phyloP scores from a whole-genome alignment of 768 basidiomycete genomes.

The Kwoniella pini region DNA sequence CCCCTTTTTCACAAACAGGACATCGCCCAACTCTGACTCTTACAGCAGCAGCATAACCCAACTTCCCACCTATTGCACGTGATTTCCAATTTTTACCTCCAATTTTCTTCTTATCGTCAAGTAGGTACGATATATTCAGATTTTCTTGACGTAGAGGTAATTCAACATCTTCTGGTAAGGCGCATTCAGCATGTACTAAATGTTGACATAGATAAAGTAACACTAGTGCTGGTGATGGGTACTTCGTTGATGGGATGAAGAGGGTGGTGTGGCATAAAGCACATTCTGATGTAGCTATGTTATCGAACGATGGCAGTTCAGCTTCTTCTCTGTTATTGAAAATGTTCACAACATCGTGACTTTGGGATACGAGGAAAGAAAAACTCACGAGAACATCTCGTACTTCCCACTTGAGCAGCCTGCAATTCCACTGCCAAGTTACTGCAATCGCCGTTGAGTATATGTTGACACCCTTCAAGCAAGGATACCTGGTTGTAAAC shows the following conservation, averaged over 20 bases:
- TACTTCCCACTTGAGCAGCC: constrained; percentile 74
- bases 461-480: constrained; percentile 85
- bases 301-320: no score
- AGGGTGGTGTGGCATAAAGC: constrained; percentile 67
- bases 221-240: constrained; percentile 61
- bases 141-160: constrained; percentile 64
- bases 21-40: constrained; percentile 70
- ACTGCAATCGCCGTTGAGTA: constrained; percentile 78
- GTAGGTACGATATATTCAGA: constrained; percentile 57
- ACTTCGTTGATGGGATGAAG: constrained; percentile 56
- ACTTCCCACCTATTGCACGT: constrained; percentile 62
- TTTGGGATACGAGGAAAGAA: background rate
- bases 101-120: constrained; percentile 51
- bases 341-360: constrained; percentile 1
- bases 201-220: constrained; percentile 86
- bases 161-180: constrained; percentile 65
- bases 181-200: constrained; percentile 77
- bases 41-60: constrained; percentile 76
- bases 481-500: no score
- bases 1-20: constrained; percentile 64
- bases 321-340: no score
- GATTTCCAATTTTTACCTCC: constrained; percentile 15
- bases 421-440: constrained; percentile 70
- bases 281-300: constrained; percentile 56
- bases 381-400: constrained; percentile 68